Base-by-base conservation (phyloP, 208 protist genomes). In the Porcisia deanei region DNA sequence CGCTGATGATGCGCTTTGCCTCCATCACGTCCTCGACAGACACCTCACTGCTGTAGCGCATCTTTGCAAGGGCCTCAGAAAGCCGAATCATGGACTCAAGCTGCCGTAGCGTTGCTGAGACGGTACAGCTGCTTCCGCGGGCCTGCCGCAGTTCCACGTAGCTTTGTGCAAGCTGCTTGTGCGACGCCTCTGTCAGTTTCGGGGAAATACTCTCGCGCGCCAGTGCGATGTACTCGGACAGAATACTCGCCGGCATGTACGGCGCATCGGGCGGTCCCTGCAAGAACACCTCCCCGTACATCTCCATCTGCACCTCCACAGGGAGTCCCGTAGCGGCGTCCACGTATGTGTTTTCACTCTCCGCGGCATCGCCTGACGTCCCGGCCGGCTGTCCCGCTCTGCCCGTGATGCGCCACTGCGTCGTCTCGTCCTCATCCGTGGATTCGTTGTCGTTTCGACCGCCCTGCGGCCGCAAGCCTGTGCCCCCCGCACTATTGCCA, bases 21-120 rank as follows among this genome's bases (percentile, higher is more conserved):
- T 98, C 94, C 55, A 79, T 43, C 39, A 98, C 97, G 60, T 99
- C 96, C 47, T 91, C 84, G 57, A 83, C 82, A 14, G 74, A 81
- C 1, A 99, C 97, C 43, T 88, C 81, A 18, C 53, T 41, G 49
- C 74, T 71, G 66, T 95, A 94, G 25, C 96, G 95, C 94, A 99
- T 98, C 84, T 97, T 97, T 30, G 96, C 92, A 16, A 85, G 82
- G 47, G 96, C 91, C 84, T 99, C 97, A n/a, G 95, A 81, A 1
- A 99, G 88, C 8, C 99, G 97, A 68, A 99, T 99, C 71, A 99
- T 93, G 41, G 98, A 99, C 83, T 99, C 99, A 0, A 99, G 91
- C 88, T 99, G 99, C 47, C 99, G 90, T 43, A 99, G 91, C 20
- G 99, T 99, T 0, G 99, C 99, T 6, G 98, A 97, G 25, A 99